Percentiles rank a stretch among this genome's conserved stretches.
phyloP scores from a whole-genome alignment of 371 early-diverging fungal genomes.

The Mucor indicus region DNA sequence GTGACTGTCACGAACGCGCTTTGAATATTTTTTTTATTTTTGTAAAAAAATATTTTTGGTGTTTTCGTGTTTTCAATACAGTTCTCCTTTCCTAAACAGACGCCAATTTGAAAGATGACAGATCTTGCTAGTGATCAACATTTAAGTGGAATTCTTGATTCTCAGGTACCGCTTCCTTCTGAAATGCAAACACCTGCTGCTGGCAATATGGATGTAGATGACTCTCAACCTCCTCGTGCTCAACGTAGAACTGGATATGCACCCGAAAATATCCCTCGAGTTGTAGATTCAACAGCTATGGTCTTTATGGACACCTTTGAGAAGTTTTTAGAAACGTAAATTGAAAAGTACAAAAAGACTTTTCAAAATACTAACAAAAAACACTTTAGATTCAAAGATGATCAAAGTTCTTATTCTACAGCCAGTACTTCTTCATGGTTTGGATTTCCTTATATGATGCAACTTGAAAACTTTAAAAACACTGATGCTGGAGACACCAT shows the following conservation, averaged over 20 bases:
- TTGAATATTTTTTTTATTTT: not conserved
- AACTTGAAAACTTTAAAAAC: conserved; percentile 54
- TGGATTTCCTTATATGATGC: conserved; percentile 54
- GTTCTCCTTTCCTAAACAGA: not conserved
- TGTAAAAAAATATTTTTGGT: no score
- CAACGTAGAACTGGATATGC: conserved; percentile 21
- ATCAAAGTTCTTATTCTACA: conserved; percentile 20
- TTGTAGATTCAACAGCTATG: conserved; percentile 79
- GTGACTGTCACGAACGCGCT: no score
- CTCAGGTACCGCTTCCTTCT: conserved; percentile 24
- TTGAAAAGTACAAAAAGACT: not conserved
- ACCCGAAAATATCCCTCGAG: conserved; percentile 37
- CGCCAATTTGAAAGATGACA: conserved; percentile 7
- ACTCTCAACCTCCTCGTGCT: conserved; percentile 14
- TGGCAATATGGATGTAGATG: conserved; percentile 34
- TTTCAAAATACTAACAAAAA: not conserved
- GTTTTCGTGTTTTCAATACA: no score
- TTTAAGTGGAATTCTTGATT: conserved; percentile 22
- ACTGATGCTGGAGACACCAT: conserved; percentile 68
- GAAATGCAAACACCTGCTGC: conserved; percentile 27
- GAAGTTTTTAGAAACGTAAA: conserved; percentile 68
- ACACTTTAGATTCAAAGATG: conserved; percentile 26
- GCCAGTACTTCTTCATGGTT: conserved; percentile 25
- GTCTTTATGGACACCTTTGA: conserved; percentile 77
- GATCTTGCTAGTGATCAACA: conserved; percentile 21